Evolutionary conservation across 805 yeast genomes (phyloP).

Genomic region (Metschnikowia koreensis): DNA sequence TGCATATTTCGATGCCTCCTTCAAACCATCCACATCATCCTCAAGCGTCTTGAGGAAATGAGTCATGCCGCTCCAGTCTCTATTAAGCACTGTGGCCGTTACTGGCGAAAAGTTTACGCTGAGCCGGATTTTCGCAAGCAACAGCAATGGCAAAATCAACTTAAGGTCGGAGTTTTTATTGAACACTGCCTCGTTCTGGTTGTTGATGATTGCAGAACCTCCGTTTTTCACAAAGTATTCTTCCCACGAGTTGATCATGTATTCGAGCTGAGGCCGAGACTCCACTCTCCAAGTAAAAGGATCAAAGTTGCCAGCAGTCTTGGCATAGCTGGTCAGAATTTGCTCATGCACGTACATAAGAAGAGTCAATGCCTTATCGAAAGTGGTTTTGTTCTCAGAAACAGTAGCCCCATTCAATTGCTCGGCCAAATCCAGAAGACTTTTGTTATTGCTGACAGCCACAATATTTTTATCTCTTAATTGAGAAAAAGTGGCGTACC

Average conservation of each 20-base stretch:
- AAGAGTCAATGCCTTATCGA: constrained; percentile 52
- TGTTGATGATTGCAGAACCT: constrained; percentile 57
- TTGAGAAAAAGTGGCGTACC: constrained; percentile 39
- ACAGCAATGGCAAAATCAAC: constrained; percentile 62
- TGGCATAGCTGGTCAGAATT: constrained; percentile 47
- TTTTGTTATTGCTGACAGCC: constrained; percentile 56
- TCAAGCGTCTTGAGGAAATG: constrained; percentile 42
- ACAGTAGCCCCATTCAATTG: constrained; percentile 43
- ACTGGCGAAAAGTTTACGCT: constrained; percentile 62
- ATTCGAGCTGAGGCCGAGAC: constrained; percentile 56
- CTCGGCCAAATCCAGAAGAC: constrained; percentile 43
- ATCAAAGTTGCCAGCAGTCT: constrained; percentile 35
- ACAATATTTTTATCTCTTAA: constrained; percentile 33
- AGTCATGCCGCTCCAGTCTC: constrained; percentile 71
- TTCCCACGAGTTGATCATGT: constrained; percentile 68
- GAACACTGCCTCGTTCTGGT: constrained; percentile 47
- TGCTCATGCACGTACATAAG: constrained; percentile 66
- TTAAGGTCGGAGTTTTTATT: constrained; percentile 56
- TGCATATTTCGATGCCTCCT: constrained; percentile 60
- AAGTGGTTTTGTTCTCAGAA: constrained; percentile 39
- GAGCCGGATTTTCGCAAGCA: constrained; percentile 65
- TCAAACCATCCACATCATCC: constrained; percentile 58
- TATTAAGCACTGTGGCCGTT: constrained; percentile 54
- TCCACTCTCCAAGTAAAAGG: constrained; percentile 66
- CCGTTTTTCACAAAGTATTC: constrained; percentile 57